Evolutionary conservation across 2,329 filamentous ascomycete genomes (phyloP).

Genomic region (Iodosphaeria phyllophila): DNA sequence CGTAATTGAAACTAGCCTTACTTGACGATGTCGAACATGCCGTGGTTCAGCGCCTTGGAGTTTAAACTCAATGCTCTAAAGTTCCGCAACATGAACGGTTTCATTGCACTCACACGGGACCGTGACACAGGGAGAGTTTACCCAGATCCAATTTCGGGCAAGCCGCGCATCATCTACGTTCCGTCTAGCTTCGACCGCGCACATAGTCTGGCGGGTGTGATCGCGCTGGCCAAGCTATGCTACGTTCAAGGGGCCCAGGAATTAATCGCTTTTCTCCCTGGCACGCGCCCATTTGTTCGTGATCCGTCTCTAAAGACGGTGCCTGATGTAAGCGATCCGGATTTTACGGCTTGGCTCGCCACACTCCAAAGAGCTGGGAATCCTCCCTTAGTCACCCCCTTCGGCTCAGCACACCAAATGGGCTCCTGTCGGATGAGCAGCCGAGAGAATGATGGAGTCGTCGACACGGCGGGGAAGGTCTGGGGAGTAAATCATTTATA

Average conservation of each 20-base stretch:
- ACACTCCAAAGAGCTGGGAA: slow-evolving; percentile 28
- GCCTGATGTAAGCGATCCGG: slow-evolving; percentile 30
- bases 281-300: slow-evolving; percentile 41
- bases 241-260: slow-evolving; percentile 67
- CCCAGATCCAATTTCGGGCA: slow-evolving; percentile 47
- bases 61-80: slow-evolving; percentile 55
- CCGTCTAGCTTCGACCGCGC: slow-evolving; percentile 53
- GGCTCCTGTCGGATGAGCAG: slow-evolving; percentile 56
- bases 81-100: slow-evolving; percentile 49
- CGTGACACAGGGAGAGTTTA: slow-evolving; percentile 58
- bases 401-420: slow-evolving; percentile 66
- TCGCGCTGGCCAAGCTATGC: slow-evolving; percentile 57
- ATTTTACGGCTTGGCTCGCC: slow-evolving; percentile 43
- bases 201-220: slow-evolving; percentile 51
- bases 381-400: slow-evolving; percentile 30
- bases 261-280: slow-evolving; percentile 48
- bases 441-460: slow-evolving; percentile 30
- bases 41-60: slow-evolving; percentile 49
- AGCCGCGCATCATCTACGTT: slow-evolving; percentile 49
- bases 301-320: slow-evolving; percentile 2
- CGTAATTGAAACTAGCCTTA: slow-evolving; percentile 35
- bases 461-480: slow-evolving; percentile 37
- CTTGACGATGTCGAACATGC: slow-evolving; percentile 38
- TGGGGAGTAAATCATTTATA: slow-evolving; percentile 50
- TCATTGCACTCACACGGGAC: slow-evolving; percentile 60